Evolutionary conservation across 2,329 filamentous ascomycete species (phyloP), one percentile per base, ranked within the genome.

Genomic region (Aspergillus calidoustus): DNA sequence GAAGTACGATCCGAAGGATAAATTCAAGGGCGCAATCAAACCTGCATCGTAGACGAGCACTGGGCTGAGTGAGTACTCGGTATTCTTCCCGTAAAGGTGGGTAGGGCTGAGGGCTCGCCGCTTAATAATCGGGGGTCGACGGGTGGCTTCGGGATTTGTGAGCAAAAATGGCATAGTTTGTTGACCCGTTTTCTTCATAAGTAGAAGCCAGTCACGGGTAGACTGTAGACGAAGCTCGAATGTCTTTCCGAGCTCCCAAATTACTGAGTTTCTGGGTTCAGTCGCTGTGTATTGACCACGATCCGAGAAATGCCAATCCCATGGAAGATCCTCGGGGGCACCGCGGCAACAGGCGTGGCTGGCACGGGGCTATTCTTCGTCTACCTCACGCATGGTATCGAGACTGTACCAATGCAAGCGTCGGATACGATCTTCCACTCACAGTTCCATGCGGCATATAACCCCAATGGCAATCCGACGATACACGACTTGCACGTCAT

Each of bases 381-480:
- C 46, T 49, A 25, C 11, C 13, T 28, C 22, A 49, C 46, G 4
- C 46, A 25, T 15, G 19, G 23, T 11, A 49, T 49, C 46, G 46
- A 49, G 17, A 25, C 28, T 25, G n/a, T 49, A 6, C 22, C 22
- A 7, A 11, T 49, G 46, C 22, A 15, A 49, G 6, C 46, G 22
- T 49, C 46, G 13, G 46, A 49, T 17, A 7, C 46, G 22, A 49
- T 28, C 46, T 49, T 25, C 22, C 46, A 15, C 17, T 49, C 19
- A 3, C 13, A 49, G 22, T 5, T 48, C 19, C 30, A 56, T 50
- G 44, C 43, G 17, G 15, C 17, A 11, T 61, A 28, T 28, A 64
- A 64, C 17, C 54, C 62, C 3, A 58, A 58, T 41, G 52, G 48
- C n/a, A 61, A 64, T 23, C 62, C 54, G 3, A 61, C 54, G 7